Evolutionary conservation across 2,329 filamentous ascomycete species (phyloP), one percentile per base, ranked within the genome.

Genomic region (Claviceps cyperi): DNA sequence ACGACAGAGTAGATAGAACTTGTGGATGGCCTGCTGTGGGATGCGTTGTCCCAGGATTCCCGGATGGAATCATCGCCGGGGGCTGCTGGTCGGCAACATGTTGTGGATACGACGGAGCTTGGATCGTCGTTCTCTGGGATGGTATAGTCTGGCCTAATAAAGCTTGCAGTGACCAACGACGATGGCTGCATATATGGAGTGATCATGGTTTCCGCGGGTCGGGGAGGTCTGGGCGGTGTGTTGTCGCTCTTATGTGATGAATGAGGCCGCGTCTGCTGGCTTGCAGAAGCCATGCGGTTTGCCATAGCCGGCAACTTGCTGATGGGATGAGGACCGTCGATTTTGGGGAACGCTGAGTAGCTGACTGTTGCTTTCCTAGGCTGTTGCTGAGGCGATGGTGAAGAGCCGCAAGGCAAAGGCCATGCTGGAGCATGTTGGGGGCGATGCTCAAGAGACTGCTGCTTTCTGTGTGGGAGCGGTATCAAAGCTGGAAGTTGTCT

Each of bases 341-440:
- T 54, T 56, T 66, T 71, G 5, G 70, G 69, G 51, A 70, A 72
- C 39, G 69, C 62, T 1, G 70, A 70, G 52, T 71, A 71, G 3
- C 62, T 65, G 17, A 62, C 56, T 9, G 57, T 54, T 9, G 59
- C 51, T 52, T 60, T 63, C 41, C 50, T 56, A 52, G 39, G 44
- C 28, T 36, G 45, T 22, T 35, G 17, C n/a, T 38, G 48, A 19
- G 51, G 39, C n/a, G 28, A 21, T 11, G 36, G 11, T 13, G 43
- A 21, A 19, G 43, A 45, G 53, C 36, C 51, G 22, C 63, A 57
- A 24, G 58, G 56, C 32, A 63, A 54, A 14, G 62, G 62, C 61
- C 58, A 61, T 2, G 56, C 49, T 9, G 59, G 51, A 46, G 59
- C 17, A 21, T 32, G 8, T 56, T 53, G 21, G 61, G 59, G 19